phyloP scores from a whole-genome alignment of 805 yeast species.

The Metschnikowia proteae region DNA sequence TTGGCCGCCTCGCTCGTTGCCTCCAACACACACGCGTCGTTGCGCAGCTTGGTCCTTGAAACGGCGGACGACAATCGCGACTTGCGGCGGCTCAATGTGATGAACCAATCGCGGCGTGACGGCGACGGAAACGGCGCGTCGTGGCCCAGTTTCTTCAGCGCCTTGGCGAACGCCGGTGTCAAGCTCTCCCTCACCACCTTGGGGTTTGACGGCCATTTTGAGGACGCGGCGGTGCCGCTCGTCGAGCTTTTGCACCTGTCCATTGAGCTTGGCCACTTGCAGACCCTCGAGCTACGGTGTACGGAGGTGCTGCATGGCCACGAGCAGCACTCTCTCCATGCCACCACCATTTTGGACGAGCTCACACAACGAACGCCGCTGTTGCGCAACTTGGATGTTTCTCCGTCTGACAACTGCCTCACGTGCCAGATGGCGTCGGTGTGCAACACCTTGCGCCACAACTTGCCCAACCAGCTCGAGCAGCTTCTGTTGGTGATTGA shows the following conservation, averaged over 20 bases:
- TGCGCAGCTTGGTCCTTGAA: conserved; percentile 18
- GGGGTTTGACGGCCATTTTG: conserved; percentile 24
- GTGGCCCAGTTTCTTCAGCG: conserved; percentile 23
- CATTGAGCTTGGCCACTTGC: conserved; percentile 15
- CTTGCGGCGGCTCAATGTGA: conserved; percentile 17
- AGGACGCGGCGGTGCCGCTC: conserved; percentile 12
- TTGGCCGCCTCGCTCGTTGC: conserved; percentile 7
- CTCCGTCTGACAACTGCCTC: conserved; percentile 12
- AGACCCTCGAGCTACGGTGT: conserved; percentile 14
- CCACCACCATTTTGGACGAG: conserved; percentile 8
- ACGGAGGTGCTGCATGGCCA: conserved; percentile 24
- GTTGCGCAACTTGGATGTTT: conserved; percentile 7
- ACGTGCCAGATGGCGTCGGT: conserved; percentile 11
- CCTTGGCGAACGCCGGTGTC: neutral
- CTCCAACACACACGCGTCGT: conserved; percentile 1
- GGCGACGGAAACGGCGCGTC: conserved; percentile 10
- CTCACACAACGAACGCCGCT: conserved; percentile 7
- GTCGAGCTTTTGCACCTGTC: conserved; percentile 10
- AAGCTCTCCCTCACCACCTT: conserved; percentile 11
- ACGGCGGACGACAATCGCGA: conserved; percentile 10
- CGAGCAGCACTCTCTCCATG: conserved; percentile 11
- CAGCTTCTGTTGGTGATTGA: conserved; percentile 7
- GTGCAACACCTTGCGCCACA: neutral
- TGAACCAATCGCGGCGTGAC: conserved; percentile 9
- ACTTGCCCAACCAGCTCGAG: conserved; percentile 9